Evolutionary conservation across 78 protist species (phyloP), one percentile per base, ranked within the genome.

Genomic region (Anaeramoeba flamelloides): DNA sequence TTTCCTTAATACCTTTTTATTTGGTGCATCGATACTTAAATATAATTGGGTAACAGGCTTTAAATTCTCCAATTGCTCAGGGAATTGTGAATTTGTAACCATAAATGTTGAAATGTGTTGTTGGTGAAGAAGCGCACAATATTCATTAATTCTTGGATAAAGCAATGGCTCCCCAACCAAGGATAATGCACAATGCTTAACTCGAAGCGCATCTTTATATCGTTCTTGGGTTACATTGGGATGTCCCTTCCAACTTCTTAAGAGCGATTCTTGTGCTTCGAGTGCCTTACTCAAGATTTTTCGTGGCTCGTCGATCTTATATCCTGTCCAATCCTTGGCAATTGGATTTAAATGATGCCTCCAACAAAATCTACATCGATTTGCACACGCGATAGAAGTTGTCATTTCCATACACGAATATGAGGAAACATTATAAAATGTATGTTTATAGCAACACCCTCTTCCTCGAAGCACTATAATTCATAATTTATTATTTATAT

Each of bases 351-450:
- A 84, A 84, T 93, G 91, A 76, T 89, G 94, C 30, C 96, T 75
- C 97, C 97, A 93, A 91, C 97, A 93, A 86, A 93, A 93, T 41
- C 87, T 89, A 38, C 97, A 93, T 77, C 89, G 90, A 87, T 93
- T 93, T 39, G 97, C 95, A 74, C 97, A 93, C 36, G 95, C 94
- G 34, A 90, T 77, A 30, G 87, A 77, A 3, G 97, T 92, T 0
- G 94, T 89, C 39, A 82, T 82, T 82, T 92, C 94, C 94, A 92
- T 90, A 86, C 96, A 90, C 40, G 74, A 79, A 80, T 69, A 75
- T 26, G 86, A 80, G 17, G 41, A 36, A 75, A 90, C 83, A 77
- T 90, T 91, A 82, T 92, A 92, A 82, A 91, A 89, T 38, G 90
- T 79, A 78, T 89, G 90, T 84, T 93, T 93, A 86, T 93, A 93